Percentiles rank a stretch among this genome's conserved stretches.
Conservation (phyloP, 345 rosid genomes). For the Noccaea caerulescens region DNA sequence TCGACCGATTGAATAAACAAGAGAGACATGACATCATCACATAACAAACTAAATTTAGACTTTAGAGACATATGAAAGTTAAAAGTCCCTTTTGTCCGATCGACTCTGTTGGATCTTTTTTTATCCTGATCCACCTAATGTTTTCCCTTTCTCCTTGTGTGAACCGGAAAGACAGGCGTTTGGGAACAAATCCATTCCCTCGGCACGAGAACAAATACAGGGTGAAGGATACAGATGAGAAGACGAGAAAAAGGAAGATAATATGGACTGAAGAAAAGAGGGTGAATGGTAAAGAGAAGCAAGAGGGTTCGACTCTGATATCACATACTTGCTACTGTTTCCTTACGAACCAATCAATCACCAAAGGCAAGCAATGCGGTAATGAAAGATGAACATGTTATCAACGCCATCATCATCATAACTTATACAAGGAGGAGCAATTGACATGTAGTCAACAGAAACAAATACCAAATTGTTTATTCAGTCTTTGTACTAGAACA, state of each 20-base stretch:
- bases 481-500: slow-evolving; percentile 15
- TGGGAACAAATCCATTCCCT: no score
- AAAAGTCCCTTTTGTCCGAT: background rate
- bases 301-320: no score
- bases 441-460: background rate
- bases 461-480: background rate
- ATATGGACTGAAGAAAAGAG: no score
- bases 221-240: no score
- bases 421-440: slow-evolving; percentile 10
- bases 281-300: no score
- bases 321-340: background rate
- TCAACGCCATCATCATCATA: slow-evolving; percentile 14
- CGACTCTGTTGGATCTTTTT: background rate
- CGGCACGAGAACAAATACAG: no score
- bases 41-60: no score
- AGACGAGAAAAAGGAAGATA: no score
- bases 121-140: background rate
- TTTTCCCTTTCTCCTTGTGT: background rate
- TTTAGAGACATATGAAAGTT: no score
- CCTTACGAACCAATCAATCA: background rate
- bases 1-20: no score
- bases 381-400: background rate
- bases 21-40: no score
- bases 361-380: background rate
- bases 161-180: background rate